Evolutionary conservation across 2,329 filamentous ascomycete genomes (phyloP).

Genomic region (Juglanconis oblonga): DNA sequence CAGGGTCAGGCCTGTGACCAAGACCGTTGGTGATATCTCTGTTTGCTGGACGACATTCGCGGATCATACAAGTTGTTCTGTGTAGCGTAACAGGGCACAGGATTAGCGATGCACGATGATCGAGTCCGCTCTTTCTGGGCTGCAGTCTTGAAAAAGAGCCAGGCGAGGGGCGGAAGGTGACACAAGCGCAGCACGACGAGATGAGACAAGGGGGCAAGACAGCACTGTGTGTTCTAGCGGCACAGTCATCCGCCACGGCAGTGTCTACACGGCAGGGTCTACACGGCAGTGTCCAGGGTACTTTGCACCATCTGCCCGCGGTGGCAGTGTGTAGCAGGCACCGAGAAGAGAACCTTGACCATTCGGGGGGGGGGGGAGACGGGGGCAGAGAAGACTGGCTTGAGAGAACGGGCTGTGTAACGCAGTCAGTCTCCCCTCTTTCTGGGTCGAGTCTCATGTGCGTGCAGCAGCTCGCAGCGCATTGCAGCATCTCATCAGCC

Average conservation of each 20-base stretch:
- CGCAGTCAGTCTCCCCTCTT: neutral
- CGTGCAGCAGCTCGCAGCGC: too few species aligned
- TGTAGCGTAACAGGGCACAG: neutral
- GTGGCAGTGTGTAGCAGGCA: too few species aligned
- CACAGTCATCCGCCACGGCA: slow-evolving; percentile 14
- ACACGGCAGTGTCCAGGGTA: too few species aligned
- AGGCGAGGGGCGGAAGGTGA: slow-evolving; percentile 7
- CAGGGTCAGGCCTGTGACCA: too few species aligned
- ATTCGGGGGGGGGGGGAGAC: neutral
- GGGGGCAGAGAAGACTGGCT: neutral
- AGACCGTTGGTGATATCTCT: neutral
- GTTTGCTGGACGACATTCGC: too few species aligned
- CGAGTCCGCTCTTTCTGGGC: slow-evolving; percentile 12
- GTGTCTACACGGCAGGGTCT: too few species aligned
- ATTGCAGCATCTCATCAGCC: too few species aligned
- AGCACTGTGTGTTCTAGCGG: slow-evolving; percentile 10
- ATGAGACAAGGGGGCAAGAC: neutral
- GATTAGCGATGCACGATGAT: neutral
- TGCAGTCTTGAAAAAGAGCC: neutral
- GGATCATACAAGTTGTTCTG: too few species aligned
- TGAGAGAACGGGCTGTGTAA: neutral
- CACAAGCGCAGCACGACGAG: neutral
- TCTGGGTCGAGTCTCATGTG: neutral
- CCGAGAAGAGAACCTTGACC: too few species aligned
- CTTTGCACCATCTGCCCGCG: neutral